These are phyloP conservation scores for Anthracocystis walkeri DNA, from an alignment of 1,284 basidiomycete species.

Conservation along the genomic window DNA sequence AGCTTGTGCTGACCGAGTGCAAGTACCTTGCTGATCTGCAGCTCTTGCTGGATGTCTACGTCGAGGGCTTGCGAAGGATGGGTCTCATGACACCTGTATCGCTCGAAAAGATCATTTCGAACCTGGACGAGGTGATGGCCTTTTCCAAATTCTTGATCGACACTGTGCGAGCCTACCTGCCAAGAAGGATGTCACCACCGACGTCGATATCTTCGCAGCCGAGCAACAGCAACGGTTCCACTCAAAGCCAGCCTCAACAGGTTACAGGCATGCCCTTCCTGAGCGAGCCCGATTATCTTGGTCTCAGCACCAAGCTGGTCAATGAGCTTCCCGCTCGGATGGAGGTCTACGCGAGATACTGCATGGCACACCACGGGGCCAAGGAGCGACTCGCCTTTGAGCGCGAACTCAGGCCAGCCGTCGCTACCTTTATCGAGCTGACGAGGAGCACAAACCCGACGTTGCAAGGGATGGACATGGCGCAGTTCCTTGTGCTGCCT, in stretches of 20 bases:
- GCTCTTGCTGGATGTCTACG: constrained; percentile 26
- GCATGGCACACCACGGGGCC: constrained; percentile 12
- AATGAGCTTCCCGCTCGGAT: constrained; percentile 21
- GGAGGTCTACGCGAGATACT: constrained; percentile 30
- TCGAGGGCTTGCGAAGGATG: constrained; percentile 21
- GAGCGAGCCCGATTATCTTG: constrained; percentile 19
- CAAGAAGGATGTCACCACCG: constrained; percentile 6
- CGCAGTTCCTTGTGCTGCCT: constrained; percentile 26
- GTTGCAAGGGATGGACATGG: constrained; percentile 31
- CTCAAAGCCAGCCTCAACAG: background rate
- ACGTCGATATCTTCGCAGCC: constrained; percentile 21
- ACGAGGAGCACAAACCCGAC: constrained; percentile 21
- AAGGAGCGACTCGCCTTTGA: constrained; percentile 27
- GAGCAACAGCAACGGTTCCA: constrained; percentile 1
- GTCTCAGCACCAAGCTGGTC: constrained; percentile 15
- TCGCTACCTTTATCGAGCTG: constrained; percentile 25
- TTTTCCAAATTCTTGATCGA: constrained; percentile 24
- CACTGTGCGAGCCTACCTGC: constrained; percentile 10
- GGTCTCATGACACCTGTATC: constrained; percentile 18
- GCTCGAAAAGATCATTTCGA: constrained; percentile 21
- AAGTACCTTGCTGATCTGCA: constrained; percentile 29
- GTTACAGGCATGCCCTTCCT: background rate
- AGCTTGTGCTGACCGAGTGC: constrained; percentile 27
- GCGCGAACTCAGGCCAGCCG: constrained; percentile 12
- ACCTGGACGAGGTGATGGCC: constrained; percentile 29